phyloP scores from a whole-genome alignment of 169 alveolate species.

The Plasmodium blacklocki region DNA sequence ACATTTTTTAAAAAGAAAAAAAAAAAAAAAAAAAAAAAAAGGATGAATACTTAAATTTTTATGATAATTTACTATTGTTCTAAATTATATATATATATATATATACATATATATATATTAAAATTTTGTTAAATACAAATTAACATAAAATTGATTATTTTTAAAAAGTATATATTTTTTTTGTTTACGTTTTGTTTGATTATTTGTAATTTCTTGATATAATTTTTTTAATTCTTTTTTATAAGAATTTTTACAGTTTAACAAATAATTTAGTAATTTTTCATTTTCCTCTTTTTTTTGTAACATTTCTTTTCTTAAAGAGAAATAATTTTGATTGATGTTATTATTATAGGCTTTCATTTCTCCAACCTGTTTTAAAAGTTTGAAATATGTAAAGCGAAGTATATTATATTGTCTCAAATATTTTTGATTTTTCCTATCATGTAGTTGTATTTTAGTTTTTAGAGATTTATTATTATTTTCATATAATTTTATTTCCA shows the following conservation, averaged over 20 bases:
- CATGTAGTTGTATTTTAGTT: slow-evolving; percentile 12
- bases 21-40: neutral
- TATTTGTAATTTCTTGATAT: neutral
- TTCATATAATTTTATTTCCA: slow-evolving; percentile 24
- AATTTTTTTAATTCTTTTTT: slow-evolving; percentile 28
- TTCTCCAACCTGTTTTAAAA: slow-evolving; percentile 38
- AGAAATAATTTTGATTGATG: slow-evolving; percentile 24
- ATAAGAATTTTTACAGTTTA: slow-evolving; percentile 22
- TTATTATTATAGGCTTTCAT: slow-evolving; percentile 28
- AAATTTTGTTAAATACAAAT: slow-evolving; percentile 33
- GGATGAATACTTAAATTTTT: neutral
- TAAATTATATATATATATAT: neutral
- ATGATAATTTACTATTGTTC: neutral
- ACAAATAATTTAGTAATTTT: slow-evolving; percentile 36
- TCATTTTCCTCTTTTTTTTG: slow-evolving; percentile 67
- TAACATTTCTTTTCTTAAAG: slow-evolving; percentile 37
- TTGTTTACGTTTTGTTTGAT: neutral
- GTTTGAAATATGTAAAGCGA: slow-evolving; percentile 30
- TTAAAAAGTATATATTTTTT: slow-evolving; percentile 27
- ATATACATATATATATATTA: slow-evolving; percentile 3
- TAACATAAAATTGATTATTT: slow-evolving; percentile 21
- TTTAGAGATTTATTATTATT: slow-evolving; percentile 15
- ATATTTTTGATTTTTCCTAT: slow-evolving; percentile 29
- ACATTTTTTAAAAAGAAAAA: too few species aligned
- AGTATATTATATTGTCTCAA: slow-evolving; percentile 21